Evolutionary conservation across 164 flowering plant species (phyloP), one percentile per base, ranked within the genome.

Genomic region (Euptelea pleiosperma): DNA sequence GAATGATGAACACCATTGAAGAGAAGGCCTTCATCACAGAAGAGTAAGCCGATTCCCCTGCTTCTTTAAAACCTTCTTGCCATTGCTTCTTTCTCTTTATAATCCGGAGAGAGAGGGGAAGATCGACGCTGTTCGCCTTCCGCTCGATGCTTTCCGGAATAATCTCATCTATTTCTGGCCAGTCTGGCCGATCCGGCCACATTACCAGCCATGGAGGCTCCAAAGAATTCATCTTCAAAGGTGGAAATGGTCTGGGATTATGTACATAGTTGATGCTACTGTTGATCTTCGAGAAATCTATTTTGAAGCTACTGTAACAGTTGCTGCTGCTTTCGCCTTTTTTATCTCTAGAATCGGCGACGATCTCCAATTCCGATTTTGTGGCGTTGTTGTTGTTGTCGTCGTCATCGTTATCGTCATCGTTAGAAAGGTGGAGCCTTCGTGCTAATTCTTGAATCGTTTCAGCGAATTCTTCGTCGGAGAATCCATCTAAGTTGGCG

Each of bases 1-100:
- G 69, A 31, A 92, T 86, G 19, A 89, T 92, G 59, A 92, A 92
- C 62, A 92, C 98, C 96, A 89, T 83, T 0, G 93, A 89, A 1
- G 91, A 82, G 58, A 92, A 92, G 0, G 97, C 97, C 57, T 77
- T 86, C 58, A 84, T 87, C 34, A 87, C 82, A 0, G 97, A 89
- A 59, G 84, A 81, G 61, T 56, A 86, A 8, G 91, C 93, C 0
- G 88, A 73, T 45, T 82, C 96, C 12, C 86, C 83, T 2, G 73
- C 87, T 14, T 74, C 90, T 31, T 61, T 50, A 3, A 84, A 57
- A 0, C 80, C 85, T 11, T 83, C 79, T 22, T 74, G 42, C 98
- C 77, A 80, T 55, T 70, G 72, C 55, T 76, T 65, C 72, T 83
- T 84, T 67, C 63, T 68, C 81, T 88, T 72, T 42, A 93, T 74